Base-by-base conservation (phyloP, 73 alveolate genomes). In the Paramecium tetraurelia region DNA sequence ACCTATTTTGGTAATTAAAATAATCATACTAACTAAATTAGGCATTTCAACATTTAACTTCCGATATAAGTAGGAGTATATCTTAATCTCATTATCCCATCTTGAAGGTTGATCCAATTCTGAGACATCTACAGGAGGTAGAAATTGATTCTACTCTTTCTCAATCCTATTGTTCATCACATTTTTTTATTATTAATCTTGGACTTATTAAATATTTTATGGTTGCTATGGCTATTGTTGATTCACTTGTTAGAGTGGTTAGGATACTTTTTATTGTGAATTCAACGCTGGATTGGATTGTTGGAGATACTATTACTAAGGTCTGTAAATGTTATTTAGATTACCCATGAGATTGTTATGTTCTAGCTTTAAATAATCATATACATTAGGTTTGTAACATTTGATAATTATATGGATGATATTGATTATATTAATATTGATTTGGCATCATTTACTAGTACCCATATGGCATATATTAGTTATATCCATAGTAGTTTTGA, bases 51-150 rank as follows among this genome's bases (percentile, higher is more conserved):
- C 21, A 12, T 35, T 43, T 38, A 72, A 72, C 18, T 72, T 72
- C 10, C 53, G 33, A 18, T 72, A 72, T 18, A 72, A 43, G 33
- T 72, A 36, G 35, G 59, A 16, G 35, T 16, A 72, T 12, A 31
- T 10, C 86, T 72, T 72, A 8, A 72, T 29, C 35, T 72, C 86
- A 36, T 72, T 72, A 12, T 72, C 86, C 86, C 86, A 72, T 72
- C 86, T 33, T 36, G 86, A 36, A 2, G 86, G 86, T 40, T 72
- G 63, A 38, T 72, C 86, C 40, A 72, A 72, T 14, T 72, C 86
- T 33, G 57, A 33, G 12, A 36, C 86, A 14, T 72, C 59, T 14
- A 72, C 59, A 36, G 86, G 86, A 12, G 86, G 86, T 33, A 72
- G 10, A 72, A 36, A 72, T 72, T 72, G 46, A 33, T 53, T 53